phyloP scores from a whole-genome alignment of 331 rosid genomes.

The Quercus lobata region DNA sequence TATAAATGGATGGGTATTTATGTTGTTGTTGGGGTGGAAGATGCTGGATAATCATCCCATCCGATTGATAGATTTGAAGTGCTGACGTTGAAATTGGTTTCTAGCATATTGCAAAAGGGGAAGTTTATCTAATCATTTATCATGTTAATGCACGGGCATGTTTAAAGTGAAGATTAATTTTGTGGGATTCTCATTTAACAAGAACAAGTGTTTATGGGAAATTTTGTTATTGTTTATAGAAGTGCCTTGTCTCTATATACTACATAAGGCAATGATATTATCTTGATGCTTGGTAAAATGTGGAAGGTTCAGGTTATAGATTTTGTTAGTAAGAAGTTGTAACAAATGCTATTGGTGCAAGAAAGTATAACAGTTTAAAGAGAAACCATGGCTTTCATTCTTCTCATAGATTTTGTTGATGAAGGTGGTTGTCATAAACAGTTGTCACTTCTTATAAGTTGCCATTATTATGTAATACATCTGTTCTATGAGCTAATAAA shows the following conservation, averaged over 20 bases:
- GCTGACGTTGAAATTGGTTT: neutral
- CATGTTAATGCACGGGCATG: neutral
- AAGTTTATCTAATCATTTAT: too few relatives aligned
- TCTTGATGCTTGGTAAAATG: too few relatives aligned
- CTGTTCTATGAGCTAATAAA: neutral
- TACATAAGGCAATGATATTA: too few relatives aligned
- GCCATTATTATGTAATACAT: neutral
- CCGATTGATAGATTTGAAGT: neutral
- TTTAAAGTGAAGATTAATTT: neutral
- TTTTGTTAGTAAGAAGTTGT: too few relatives aligned
- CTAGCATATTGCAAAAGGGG: neutral
- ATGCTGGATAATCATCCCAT: neutral
- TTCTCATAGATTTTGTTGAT: neutral
- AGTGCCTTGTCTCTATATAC: too few relatives aligned
- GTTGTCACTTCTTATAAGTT: neutral
- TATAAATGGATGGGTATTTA: neutral
- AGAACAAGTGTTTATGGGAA: neutral
- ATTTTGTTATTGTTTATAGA: neutral
- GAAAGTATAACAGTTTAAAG: neutral
- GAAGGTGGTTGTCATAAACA: neutral
- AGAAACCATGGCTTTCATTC: neutral
- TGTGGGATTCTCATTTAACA: neutral
- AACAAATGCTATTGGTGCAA: neutral
- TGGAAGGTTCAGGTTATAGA: too few relatives aligned
- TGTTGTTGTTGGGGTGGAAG: neutral